Evolutionary conservation across 768 basidiomycete genomes (phyloP), one percentile per base, ranked within the genome.

Genomic region (Scleroderma citrinum): DNA sequence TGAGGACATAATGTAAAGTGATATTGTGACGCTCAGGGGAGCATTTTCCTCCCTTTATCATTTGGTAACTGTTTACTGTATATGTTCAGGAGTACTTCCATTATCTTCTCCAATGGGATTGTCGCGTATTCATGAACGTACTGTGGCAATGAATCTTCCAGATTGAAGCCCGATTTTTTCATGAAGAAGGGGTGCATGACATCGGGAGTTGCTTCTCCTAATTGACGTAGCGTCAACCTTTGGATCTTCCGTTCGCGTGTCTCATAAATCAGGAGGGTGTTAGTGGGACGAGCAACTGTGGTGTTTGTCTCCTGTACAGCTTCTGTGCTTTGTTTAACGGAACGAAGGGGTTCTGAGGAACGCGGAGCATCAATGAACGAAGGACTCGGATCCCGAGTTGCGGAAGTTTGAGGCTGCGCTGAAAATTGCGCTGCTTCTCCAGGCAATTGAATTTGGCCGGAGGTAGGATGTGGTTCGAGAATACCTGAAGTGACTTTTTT

Each of bases 101-200:
- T 87, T 44, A 93, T 87, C 60, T 87, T 80, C 67, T 91, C 89
- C 42, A 92, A 68, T 3, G 91, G 87, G 48, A 75, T 69, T n/a
- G 87, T 85, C 6, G 86, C 91, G 53, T 87, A 92, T 64, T 93
- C 89, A 50, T 92, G 79, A 32, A 92, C 85, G 58, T 89, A 91
- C 55, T 87, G 86, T 12, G 90, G 89, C n/a, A 92, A 61, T 1
- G 87, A 83, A 54, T 90, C 87, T 61, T 90, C 85, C 44, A 92
- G 66, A 60, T 81, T 89, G 69, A 92, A 88, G 0, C 88, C 86
- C 2, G 87, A 81, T 60, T 81, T 86, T 59, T 89, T 85, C 80
- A 85, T 85, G 69, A 89, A 89, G 67, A 88, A 87, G 3, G 85
- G 85, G 62, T 86, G 87, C 87, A 86, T 87, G 19, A 89, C 85